Percentiles rank a stretch among this genome's conserved stretches.
These are phyloP conservation scores for Gracilaria gracilis DNA, from an alignment of 23 red algal species.

Conservation along the genomic window DNA sequence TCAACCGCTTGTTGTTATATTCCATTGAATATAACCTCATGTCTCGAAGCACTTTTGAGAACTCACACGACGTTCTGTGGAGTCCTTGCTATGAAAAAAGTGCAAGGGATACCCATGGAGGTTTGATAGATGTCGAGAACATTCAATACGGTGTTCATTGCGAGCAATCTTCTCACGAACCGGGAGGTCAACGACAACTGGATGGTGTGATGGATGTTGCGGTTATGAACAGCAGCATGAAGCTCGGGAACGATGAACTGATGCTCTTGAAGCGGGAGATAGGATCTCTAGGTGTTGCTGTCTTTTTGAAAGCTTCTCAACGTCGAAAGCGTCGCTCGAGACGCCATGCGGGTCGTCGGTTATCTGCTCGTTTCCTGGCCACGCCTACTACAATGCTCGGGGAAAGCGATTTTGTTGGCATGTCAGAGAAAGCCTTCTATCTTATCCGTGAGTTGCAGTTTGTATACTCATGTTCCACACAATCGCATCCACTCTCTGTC, in stretches of 20 bases:
- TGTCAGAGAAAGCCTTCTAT: conserved; percentile 52
- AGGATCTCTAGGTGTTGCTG: conserved; percentile 44
- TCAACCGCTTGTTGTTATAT: conserved; percentile 19
- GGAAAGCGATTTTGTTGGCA: conserved; percentile 28
- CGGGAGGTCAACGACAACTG: not conserved
- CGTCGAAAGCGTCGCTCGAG: conserved; percentile 16
- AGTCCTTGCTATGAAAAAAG: conserved; percentile 58
- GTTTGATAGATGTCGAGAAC: conserved; percentile 53
- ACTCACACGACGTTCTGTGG: conserved; percentile 36
- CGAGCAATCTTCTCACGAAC: not conserved
- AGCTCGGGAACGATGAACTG: conserved; percentile 25
- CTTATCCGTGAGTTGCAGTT: conserved; percentile 58
- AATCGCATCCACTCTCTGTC: conserved; percentile 31
- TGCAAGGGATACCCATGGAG: conserved; percentile 10
- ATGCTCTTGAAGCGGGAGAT: conserved; percentile 33
- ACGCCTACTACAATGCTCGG: not conserved
- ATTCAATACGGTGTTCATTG: conserved; percentile 13
- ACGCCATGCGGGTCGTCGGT: not conserved
- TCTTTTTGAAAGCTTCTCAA: conserved; percentile 24
- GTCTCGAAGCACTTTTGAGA: conserved; percentile 34
- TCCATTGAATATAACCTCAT: conserved; percentile 65
- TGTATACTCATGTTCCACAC: conserved; percentile 55
- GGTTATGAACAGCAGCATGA: not conserved
- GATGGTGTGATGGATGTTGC: not conserved
- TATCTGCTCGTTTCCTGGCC: not conserved